These are phyloP conservation scores for Acacia crassicarpa DNA, from an alignment of 306 rosid genomes.

Conservation along the genomic window DNA sequence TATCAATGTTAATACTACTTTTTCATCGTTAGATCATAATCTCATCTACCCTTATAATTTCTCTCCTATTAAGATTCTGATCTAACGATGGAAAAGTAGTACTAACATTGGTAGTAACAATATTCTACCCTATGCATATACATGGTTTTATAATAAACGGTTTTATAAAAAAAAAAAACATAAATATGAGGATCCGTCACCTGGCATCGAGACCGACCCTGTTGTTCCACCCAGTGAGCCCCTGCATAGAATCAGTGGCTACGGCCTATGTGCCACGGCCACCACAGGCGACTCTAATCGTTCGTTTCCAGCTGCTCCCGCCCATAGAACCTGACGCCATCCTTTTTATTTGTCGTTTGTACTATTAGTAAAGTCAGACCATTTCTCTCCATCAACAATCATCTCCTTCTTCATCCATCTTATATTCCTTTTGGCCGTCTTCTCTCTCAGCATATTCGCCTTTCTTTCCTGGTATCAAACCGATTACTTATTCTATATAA, in stretches of 20 bases:
- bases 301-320: constrained; percentile 21
- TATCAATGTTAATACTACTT: no score
- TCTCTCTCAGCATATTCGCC: constrained; percentile 17
- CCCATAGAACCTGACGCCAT: constrained; percentile 29
- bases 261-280: no score
- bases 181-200: not conserved
- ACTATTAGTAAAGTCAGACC: not conserved
- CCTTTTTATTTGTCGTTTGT: not conserved
- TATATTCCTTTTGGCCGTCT: not conserved
- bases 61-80: no score
- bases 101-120: no score
- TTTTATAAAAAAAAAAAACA: no score
- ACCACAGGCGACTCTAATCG: not conserved
- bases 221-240: not conserved
- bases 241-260: not conserved
- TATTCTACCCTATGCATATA: no score
- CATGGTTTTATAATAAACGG: no score
- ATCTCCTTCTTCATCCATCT: constrained; percentile 13
- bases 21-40: no score
- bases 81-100: no score
- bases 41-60: no score
- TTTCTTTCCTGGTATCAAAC: constrained; percentile 33
- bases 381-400: not conserved
- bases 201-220: not conserved
- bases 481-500: constrained; percentile 3